phyloP scores from a whole-genome alignment of 345 rosid species.

The Fremontodendron californicum region DNA sequence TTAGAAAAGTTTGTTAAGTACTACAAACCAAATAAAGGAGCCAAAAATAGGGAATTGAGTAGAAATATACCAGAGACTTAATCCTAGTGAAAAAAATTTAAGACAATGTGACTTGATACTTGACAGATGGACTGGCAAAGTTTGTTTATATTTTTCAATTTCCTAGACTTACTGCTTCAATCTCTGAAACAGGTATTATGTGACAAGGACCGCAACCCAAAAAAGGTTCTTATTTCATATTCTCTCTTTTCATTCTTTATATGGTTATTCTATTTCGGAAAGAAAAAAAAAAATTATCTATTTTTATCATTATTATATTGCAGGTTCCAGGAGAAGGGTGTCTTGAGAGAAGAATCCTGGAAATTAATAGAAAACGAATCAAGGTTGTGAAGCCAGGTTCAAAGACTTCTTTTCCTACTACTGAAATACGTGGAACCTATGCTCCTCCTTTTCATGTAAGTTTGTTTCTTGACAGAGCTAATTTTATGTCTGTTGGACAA shows the following conservation, averaged over 20 bases:
- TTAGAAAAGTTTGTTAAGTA: background rate
- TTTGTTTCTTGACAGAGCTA: constrained; percentile 10
- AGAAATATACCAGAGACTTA: background rate
- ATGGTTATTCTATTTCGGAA: background rate
- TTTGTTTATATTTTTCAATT: background rate
- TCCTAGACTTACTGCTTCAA: constrained; percentile 10
- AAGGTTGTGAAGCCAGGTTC: constrained; percentile 97
- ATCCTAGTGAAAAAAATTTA: background rate
- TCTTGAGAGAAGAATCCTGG: constrained; percentile 87
- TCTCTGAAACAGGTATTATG: constrained; percentile 63
- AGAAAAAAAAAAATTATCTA: background rate
- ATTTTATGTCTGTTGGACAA: background rate
- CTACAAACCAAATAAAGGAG: background rate
- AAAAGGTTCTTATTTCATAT: constrained; percentile 51
- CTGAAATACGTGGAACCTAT: constrained; percentile 92
- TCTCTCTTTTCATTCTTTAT: background rate
- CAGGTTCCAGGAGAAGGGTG: constrained; percentile 72
- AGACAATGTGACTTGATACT: background rate
- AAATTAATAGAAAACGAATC: constrained; percentile 77
- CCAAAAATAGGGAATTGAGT: background rate
- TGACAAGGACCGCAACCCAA: constrained; percentile 71
- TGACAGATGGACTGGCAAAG: background rate
- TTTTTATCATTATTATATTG: constrained; percentile 14
- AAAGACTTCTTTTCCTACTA: constrained; percentile 77
- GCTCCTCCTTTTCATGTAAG: constrained; percentile 95